Base-by-base conservation (phyloP, 1,284 basidiomycete genomes). In the Xerocomus minutiporus region DNA sequence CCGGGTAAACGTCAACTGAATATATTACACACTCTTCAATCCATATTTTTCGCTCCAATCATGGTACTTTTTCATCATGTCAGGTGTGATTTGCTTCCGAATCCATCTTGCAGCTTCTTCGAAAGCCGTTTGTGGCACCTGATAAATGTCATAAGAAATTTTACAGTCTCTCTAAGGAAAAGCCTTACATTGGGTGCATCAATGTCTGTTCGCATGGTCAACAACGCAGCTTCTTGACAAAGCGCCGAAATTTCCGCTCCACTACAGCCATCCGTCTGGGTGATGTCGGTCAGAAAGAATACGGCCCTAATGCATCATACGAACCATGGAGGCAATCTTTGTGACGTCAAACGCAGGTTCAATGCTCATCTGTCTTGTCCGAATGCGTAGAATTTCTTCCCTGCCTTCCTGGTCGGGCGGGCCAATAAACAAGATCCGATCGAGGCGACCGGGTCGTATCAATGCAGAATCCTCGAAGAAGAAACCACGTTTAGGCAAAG, bases 171-270 rank as follows among this genome's bases (percentile, higher is more conserved):
- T 46, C 57, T 13, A 3, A 39, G 7, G 43, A 31, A 8, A 34
- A 41, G 23, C 65, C 88, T 65, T 59, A 96, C 94, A 61, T 75
- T 80, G 35, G 82, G 77, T 5, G 91, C 86, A 54, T 91, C 69
- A 25, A 97, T 83, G 66, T 97, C 81, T 57, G 83, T 78, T 62
- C 91, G 86, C 46, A 88, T 96, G 0, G 94, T 91, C 38, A 88
- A 68, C 58, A 99, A 71, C 0, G 96, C 97, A 2, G 97, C 97
- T 70, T 99, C 96, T 73, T 99, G 97, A 67, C 95, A 98, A 46
- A 99, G 80, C 1, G 89, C 84, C 6, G 85, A 81, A 28, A 99
- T 86, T 67, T 99, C 97, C 6, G 97, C 97, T 9, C 97, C 97
- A 11, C 96, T 98, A 66, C 93, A 99, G 1, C 96, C 97, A 9